These are phyloP conservation scores for Grosmannia serpens DNA, from an alignment of 2,329 filamentous ascomycete genomes.

Conservation along the genomic window DNA sequence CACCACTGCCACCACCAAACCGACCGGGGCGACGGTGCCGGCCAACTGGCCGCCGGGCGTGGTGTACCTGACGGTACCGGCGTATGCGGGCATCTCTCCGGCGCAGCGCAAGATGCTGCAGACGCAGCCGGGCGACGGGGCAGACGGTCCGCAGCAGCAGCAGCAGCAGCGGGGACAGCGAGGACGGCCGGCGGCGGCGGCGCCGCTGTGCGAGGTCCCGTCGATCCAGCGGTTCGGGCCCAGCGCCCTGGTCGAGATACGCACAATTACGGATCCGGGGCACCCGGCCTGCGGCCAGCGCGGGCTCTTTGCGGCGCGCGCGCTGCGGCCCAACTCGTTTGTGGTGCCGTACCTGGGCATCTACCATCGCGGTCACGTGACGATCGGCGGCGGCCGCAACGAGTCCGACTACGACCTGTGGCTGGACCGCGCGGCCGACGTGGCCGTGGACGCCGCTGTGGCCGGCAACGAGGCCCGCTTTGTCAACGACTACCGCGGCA, in stretches of 20 bases:
- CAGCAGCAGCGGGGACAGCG: too few relatives aligned
- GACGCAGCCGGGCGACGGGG: slow-evolving; percentile 14
- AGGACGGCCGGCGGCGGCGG: background rate
- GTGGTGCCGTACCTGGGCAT: slow-evolving; percentile 52
- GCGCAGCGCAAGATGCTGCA: slow-evolving; percentile 29
- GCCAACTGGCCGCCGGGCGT: slow-evolving; percentile 47
- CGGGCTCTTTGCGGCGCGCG: slow-evolving; percentile 47
- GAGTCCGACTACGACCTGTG: slow-evolving; percentile 53
- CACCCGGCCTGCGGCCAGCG: slow-evolving; percentile 49
- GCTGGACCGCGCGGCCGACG: slow-evolving; percentile 42
- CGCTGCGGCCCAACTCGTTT: slow-evolving; percentile 41
- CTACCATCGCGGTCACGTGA: slow-evolving; percentile 32
- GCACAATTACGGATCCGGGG: slow-evolving; percentile 32
- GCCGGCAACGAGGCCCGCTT: slow-evolving; percentile 54
- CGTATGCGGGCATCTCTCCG: slow-evolving; percentile 33
- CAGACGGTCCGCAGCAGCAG: background rate
- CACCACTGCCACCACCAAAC: background rate
- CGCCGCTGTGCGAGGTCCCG: slow-evolving; percentile 8
- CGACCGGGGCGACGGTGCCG: slow-evolving; percentile 21
- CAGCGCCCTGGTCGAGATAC: slow-evolving; percentile 40
- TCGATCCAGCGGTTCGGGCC: slow-evolving; percentile 24
- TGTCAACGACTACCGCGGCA: slow-evolving; percentile 55
- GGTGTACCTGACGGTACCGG: slow-evolving; percentile 39
- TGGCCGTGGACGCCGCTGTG: slow-evolving; percentile 48
- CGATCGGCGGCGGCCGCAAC: slow-evolving; percentile 14